A percentile compares a stretch with the other conserved stretches of the same genome.
These are phyloP conservation scores for Colletotrichum spinosum DNA, from an alignment of 2,329 filamentous ascomycete species.

Conservation along the genomic window DNA sequence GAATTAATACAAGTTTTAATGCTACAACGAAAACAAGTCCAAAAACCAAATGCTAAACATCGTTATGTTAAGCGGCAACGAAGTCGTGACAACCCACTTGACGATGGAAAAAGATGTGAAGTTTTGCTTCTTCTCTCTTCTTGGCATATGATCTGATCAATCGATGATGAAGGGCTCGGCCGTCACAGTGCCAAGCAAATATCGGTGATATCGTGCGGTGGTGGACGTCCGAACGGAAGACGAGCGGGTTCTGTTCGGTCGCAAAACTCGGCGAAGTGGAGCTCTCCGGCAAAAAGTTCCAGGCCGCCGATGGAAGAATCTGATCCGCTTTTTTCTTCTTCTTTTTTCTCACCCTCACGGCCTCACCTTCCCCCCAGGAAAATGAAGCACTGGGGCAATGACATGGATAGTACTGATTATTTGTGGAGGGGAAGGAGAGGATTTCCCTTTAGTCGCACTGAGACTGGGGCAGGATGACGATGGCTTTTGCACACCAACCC, in stretches of 20 bases:
- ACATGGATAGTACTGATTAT: slow-evolving; percentile 13
- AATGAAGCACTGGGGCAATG: slow-evolving; percentile 9
- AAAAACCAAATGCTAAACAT: no score
- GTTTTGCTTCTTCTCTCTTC: no score
- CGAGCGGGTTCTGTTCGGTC: not conserved
- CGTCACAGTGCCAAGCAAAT: no score
- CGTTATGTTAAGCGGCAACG: no score
- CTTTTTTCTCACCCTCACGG: not conserved
- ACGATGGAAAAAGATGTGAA: no score
- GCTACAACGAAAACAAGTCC: not conserved
- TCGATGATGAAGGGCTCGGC: no score
- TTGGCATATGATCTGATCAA: no score
- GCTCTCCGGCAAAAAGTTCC: slow-evolving; percentile 13
- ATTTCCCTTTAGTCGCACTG: slow-evolving; percentile 7
- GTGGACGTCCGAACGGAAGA: not conserved
- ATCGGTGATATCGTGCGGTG: not conserved
- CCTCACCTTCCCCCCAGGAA: not conserved
- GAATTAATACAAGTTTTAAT: slow-evolving; percentile 7
- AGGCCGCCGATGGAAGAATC: not conserved
- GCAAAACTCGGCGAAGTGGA: not conserved
- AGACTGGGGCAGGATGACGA: slow-evolving; percentile 25
- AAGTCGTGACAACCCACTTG: no score
- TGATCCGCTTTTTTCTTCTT: not conserved
- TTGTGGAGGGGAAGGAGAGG: slow-evolving; percentile 5
- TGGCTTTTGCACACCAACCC: slow-evolving; percentile 1